Evolutionary conservation across 805 yeast genomes (phyloP).

Genomic region (Candida tibetensis): DNA sequence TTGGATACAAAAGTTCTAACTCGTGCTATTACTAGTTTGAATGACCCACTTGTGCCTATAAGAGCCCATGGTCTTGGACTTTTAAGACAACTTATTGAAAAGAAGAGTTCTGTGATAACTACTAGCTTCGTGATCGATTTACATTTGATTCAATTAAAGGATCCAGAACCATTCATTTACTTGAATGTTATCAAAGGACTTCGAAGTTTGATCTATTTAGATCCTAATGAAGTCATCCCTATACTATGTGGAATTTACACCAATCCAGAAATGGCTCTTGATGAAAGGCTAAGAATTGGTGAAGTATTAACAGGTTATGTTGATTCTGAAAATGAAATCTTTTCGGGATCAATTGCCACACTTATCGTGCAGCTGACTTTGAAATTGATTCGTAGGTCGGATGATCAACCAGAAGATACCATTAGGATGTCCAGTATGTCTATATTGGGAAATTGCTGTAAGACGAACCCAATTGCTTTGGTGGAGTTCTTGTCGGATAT

Average conservation of each 20-base stretch:
- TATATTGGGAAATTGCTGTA: constrained; percentile 69
- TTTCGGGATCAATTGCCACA: constrained; percentile 44
- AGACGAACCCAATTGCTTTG: constrained; percentile 55
- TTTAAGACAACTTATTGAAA: constrained; percentile 53
- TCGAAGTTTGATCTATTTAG: constrained; percentile 52
- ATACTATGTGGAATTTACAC: constrained; percentile 39
- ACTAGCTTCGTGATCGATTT: constrained; percentile 56
- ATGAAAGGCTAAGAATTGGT: constrained; percentile 74
- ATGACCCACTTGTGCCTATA: constrained; percentile 79
- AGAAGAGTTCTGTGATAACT: constrained; percentile 49
- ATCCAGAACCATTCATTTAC: constrained; percentile 84
- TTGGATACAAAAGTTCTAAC: constrained; percentile 43
- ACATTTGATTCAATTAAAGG: constrained; percentile 63
- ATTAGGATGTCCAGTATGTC: constrained; percentile 87
- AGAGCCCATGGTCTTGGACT: constrained; percentile 80
- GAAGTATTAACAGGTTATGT: constrained; percentile 71
- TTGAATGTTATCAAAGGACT: constrained; percentile 81
- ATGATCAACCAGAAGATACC: constrained; percentile 49
- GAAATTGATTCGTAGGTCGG: constrained; percentile 29
- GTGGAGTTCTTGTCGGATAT: constrained; percentile 48
- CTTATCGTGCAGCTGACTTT: constrained; percentile 46
- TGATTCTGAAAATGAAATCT: constrained; percentile 45
- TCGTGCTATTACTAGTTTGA: constrained; percentile 63
- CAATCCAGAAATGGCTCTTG: constrained; percentile 40
- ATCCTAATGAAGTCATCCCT: constrained; percentile 35